A percentile compares a stretch with the other conserved stretches of the same genome.
Evolutionary conservation across 306 rosid species (phyloP).

Genomic region (Morella rubra): DNA sequence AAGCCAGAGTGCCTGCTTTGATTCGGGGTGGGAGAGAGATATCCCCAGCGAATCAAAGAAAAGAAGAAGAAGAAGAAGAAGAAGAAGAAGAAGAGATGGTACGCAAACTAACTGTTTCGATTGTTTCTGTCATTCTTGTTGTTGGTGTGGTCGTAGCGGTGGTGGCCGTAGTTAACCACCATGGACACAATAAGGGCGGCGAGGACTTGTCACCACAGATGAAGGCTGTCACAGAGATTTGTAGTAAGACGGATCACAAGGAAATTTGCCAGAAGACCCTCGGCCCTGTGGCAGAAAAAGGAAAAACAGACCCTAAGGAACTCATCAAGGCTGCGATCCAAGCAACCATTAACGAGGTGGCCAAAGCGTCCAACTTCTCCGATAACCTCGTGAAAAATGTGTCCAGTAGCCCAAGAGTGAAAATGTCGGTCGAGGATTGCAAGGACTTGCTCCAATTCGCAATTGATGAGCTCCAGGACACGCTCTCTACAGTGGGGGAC

Average conservation of each 20-base stretch:
- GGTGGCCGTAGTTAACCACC: conserved; percentile 32
- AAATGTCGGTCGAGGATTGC: conserved; percentile 62
- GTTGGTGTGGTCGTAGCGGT: conserved; percentile 64
- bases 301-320: conserved; percentile 39
- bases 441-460: conserved; percentile 53
- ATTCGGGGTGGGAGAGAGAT: conserved; percentile 18
- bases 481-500: conserved; percentile 30
- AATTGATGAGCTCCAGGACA: conserved; percentile 34
- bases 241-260: conserved; percentile 41
- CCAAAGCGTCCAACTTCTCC: conserved; percentile 50
- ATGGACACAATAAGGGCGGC: not conserved
- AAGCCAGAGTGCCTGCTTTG: conserved; percentile 5
- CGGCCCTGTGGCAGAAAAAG: conserved; percentile 9
- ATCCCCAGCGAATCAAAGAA: not conserved
- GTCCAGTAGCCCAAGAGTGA: conserved; percentile 12
- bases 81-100: conserved; percentile 26
- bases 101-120: conserved; percentile 41
- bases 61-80: too few relatives aligned
- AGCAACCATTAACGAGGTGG: conserved; percentile 33
- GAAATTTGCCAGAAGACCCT: conserved; percentile 49
- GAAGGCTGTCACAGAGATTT: conserved; percentile 35
- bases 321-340: conserved; percentile 39
- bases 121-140: conserved; percentile 52
- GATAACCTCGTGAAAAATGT: conserved; percentile 34
- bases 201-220: conserved; percentile 13